Percentiles rank a stretch among this genome's conserved stretches.
phyloP scores from a whole-genome alignment of 176 grass and related monocot species.

The Alloteropsis semialata region DNA sequence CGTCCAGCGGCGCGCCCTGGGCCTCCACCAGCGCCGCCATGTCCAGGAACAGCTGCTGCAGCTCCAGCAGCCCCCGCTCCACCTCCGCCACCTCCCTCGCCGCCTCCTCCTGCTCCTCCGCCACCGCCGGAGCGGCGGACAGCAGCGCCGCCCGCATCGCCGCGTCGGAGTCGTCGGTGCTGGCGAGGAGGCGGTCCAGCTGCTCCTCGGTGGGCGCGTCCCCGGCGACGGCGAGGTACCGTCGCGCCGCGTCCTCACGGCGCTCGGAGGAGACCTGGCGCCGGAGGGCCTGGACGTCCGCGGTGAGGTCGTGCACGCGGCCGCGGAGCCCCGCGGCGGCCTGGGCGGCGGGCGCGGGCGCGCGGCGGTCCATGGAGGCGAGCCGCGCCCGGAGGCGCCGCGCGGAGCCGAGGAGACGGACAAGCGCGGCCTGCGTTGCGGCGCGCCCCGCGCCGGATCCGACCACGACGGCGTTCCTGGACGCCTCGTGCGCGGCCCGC shows the following conservation, averaged over 20 bases:
- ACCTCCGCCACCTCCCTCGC: slow-evolving; percentile 45
- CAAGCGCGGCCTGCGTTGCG: slow-evolving; percentile 44
- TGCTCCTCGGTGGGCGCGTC: slow-evolving; percentile 56
- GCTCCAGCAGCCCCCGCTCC: slow-evolving; percentile 63
- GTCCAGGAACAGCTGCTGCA: slow-evolving; percentile 88
- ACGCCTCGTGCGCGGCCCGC: slow-evolving; percentile 44
- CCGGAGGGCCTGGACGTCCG: slow-evolving; percentile 46
- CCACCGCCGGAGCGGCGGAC: slow-evolving; percentile 22
- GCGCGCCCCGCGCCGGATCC: slow-evolving; percentile 12
- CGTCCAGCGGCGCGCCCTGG: slow-evolving; percentile 50
- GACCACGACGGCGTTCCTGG: slow-evolving; percentile 36
- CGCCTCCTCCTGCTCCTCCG: slow-evolving; percentile 46
- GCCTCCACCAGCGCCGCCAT: slow-evolving; percentile 71
- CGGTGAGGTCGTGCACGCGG: slow-evolving; percentile 56
- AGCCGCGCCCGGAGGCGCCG: slow-evolving; percentile 42
- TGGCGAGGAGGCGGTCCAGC: slow-evolving; percentile 44
- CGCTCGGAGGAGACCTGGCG: slow-evolving; percentile 50
- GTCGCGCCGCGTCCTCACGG: slow-evolving; percentile 47
- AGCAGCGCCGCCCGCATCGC: slow-evolving; percentile 46
- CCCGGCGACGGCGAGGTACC: slow-evolving; percentile 66
- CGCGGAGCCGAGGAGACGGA: slow-evolving; percentile 39
- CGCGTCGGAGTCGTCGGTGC: slow-evolving; percentile 17
- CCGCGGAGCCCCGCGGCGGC: slow-evolving; percentile 43
- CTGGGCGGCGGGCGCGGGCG: slow-evolving; percentile 39
- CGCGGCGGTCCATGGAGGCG: slow-evolving; percentile 39